Base-by-base conservation (phyloP, 805 yeast species). In the Metschnikowia dekortorum region DNA sequence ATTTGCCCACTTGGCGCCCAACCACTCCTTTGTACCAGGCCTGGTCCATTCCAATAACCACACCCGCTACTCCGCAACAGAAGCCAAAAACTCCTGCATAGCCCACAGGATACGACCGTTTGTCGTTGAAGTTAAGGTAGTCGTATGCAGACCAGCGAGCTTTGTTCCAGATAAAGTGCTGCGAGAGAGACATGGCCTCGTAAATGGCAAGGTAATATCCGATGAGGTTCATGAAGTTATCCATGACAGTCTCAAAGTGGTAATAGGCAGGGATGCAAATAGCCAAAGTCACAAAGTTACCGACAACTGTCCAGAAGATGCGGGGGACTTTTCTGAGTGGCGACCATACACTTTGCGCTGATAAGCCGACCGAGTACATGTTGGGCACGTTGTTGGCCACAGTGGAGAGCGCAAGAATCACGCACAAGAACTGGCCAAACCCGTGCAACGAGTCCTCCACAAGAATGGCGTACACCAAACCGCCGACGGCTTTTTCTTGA, bases 301-400 rank as follows among this genome's bases (percentile, higher is more conserved):
- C 96, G 48, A 74, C 65, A 43, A 87, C 58, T 39, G 96, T 84
- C 96, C 96, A 90, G 45, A 83, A 58, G 46, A 85, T 78, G 76
- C 97, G 82, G 63, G 97, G 97, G 52, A 91, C 74, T 62, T 75
- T 80, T 39, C 82, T 75, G 63, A 90, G 80, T 55, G 81, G 82
- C 50, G 86, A 81, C 87, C 92, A 87, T 61, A 87, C 72, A 40
- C 94, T 82, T 73, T 91, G 97, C 34, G 90, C 89, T 57, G 90
- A 84, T 63, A 91, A 76, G 38, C 89, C 91, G 61, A 89, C 81
- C 28, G 97, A 88, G 76, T 91, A 91, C 86, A 89, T 84, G 75
- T 89, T 90, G 69, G 97, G 97, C 68, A 90, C 82, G 74, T 89
- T 90, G 78, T 89, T 89, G 57, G 96, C 84, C 50, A 91, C 85